Evolutionary conservation across 2,329 filamentous ascomycete genomes (phyloP), one percentile per base, ranked within the genome.

Genomic region (Paracoccidioides lutzii): DNA sequence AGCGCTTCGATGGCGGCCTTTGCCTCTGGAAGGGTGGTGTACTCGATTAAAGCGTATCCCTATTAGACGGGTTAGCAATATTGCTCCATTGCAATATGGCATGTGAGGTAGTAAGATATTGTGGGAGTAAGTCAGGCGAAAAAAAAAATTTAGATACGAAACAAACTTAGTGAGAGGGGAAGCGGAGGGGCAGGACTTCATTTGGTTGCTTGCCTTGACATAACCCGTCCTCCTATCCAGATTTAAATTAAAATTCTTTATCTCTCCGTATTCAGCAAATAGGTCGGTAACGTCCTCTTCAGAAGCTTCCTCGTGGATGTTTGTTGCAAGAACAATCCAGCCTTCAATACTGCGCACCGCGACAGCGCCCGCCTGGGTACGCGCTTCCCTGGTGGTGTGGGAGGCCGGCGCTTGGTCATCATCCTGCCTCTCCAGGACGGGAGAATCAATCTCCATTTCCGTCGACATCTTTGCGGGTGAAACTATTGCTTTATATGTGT

Each of bases 321-420:
- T 84, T n/a, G 81, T 82, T 55, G 77, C 81, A n/a, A 84, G 77
- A 59, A 85, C 75, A 66, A 85, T 84, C 82, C 82, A 85, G 60
- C 82, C 82, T 67, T 85, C 82, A 62, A 85, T 84, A 63, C 79
- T 82, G 67, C 82, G 81, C 48, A 85, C 82, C 7, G 81, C 81
- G 71, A 76, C 74, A 32, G 75, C 73, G 57, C 70, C 72, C 22
- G 71, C 63, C 35, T 71, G 63, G 49, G 75, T 76, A 61, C 69
- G 72, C 52, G 72, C 67, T 60, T 76, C 75, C 57, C 65, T 58
- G 53, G 61, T 65, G 55, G 64, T 64, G 55, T 63, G 63, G 28
- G 65, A 62, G 57, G 69, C 62, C 55, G 64, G 64, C 52, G 62
- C 61, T 53, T 60, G 57, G 45, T 52, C 59, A 48, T 67, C 67